Evolutionary conservation across 352 stramenopile species (phyloP), one percentile per base, ranked within the genome.

Genomic region (Phytophthora tentaculata): DNA sequence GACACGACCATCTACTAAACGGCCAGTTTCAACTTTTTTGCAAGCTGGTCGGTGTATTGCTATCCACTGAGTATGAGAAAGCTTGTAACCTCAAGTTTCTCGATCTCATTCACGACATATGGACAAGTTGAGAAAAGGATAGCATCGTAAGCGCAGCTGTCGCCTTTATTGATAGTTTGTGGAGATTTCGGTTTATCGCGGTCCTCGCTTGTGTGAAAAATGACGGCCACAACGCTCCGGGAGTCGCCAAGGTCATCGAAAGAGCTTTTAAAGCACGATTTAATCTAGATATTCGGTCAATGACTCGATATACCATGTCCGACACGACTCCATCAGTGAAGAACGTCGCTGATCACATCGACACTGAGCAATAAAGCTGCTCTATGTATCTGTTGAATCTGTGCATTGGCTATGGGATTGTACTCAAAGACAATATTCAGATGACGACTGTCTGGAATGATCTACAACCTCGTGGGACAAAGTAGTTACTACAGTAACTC

Each of bases 351-450:
- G 23, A 56, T 29, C 19, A 64, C 41, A 43, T 68, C 17, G 51
- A 68, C n/a, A 49, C 44, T 0, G 45, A 61, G 7, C 58, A 73
- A 23, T 26, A 60, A 20, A 29, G 56, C 20, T 68, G 52, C 20
- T 56, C 5, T 0, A 69, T 73, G 59, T 28, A 64, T 9, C 16
- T 73, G 6, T 26, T 69, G 0, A 69, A 41, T 5, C 20, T 69
- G 1, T 73, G 58, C 14, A 73, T 73, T 24, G 58, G 20, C 0
- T 64, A 64, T 35, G 47, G 26, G 1, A 26, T 73, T 16, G 45
- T 52, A 13, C 10, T 68, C 5, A 64, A 68, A 17, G 45, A 68
- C 8, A 72, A 67, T 6, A 52, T 63, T 4, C 20, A 56, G 9
- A 58, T 37, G 7, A 19, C 19, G 2, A 48, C 17, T 64, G 16